phyloP scores from a whole-genome alignment of 1,284 basidiomycete species.

The Apiotrichum veenhuisii region DNA sequence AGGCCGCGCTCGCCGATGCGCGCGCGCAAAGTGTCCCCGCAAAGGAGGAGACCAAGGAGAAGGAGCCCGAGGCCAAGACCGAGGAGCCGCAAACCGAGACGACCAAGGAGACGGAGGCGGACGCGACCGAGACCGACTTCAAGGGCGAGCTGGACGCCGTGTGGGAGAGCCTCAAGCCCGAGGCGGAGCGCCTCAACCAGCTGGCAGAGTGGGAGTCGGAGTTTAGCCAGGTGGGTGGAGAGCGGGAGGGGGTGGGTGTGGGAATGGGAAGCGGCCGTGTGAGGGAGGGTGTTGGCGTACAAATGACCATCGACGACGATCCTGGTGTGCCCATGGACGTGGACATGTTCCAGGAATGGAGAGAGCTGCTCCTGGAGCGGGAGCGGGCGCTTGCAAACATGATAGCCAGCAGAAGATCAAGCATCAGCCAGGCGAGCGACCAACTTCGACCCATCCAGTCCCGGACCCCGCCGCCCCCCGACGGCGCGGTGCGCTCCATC shows the following conservation, averaged over 20 bases:
- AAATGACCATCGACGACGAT: too few relatives aligned
- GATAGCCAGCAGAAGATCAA: not conserved
- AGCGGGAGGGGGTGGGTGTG: conserved; percentile 1
- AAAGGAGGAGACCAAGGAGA: conserved; percentile 18
- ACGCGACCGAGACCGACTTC: conserved; percentile 47
- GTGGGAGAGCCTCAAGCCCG: conserved; percentile 51
- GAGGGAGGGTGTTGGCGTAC: not conserved
- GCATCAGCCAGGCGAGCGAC: not conserved
- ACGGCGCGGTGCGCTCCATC: not conserved
- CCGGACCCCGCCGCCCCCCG: not conserved
- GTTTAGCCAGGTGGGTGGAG: conserved; percentile 61
- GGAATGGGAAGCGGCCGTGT: too few relatives aligned
- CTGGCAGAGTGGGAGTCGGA: conserved; percentile 83
- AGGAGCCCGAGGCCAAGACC: conserved; percentile 55
- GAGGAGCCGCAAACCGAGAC: conserved; percentile 23
- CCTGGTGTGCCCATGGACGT: not conserved
- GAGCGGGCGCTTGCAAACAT: not conserved
- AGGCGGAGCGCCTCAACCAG: conserved; percentile 55
- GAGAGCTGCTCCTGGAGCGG: not conserved
- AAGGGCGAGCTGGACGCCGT: conserved; percentile 50
- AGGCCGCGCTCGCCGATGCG: conserved; percentile 67
- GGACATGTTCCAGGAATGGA: conserved; percentile 2
- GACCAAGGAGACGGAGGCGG: conserved; percentile 35
- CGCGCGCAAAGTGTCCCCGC: conserved; percentile 44
- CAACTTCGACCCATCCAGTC: not conserved